Evolutionary conservation across 495 filamentous ascomycete genomes (phyloP), one percentile per base, ranked within the genome.

Genomic region (Penicillium coprophilum): DNA sequence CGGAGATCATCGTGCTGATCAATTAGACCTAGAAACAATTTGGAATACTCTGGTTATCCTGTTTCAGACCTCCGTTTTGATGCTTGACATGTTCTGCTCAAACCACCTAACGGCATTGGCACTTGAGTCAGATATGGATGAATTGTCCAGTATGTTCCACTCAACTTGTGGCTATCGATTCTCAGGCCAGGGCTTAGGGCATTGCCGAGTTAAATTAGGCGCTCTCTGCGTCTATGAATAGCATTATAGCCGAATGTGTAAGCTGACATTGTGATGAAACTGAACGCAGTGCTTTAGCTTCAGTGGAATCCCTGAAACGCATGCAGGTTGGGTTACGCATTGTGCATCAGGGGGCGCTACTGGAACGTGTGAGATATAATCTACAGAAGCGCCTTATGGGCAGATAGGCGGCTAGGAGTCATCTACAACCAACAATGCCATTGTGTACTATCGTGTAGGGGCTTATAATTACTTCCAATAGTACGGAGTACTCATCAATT

Each of bases 191-290:
- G 10, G 28, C 2, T 39, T 28, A 27, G 7, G 24, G 2, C 24
- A 5, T 6, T 13, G 8, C 40, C n/a, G n/a, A 27, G 38, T 20
- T 20, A 13, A 46, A n/a, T 27, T 5, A 38, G 36, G 41, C 44
- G 6, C 28, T 23, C 24, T 46, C 27, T 47, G 44, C 31, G 20
- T 45, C 32, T 19, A 48, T 50, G 7, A n/a, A 38, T 50, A 53
- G 39, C 19, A 21, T 36, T 38, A 17, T 10, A 38, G 40, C 30
- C 32, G n/a, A 44, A 20, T 27, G 32, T 20, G 53, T 57, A 60
- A 60, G 61, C 57, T 57, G 57, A 53, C 49, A 43, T 31, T 46
- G 43, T 45, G 34, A 50, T 30, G 27, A 38, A 32, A 46, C 31
- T 55, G 12, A n/a, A 12, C 15, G 30, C 12, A 15, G 21, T 46